A percentile compares a stretch with the other conserved stretches of the same genome.
These are phyloP conservation scores for Saturnispora saitoi DNA, from an alignment of 805 yeast genomes.

Conservation along the genomic window DNA sequence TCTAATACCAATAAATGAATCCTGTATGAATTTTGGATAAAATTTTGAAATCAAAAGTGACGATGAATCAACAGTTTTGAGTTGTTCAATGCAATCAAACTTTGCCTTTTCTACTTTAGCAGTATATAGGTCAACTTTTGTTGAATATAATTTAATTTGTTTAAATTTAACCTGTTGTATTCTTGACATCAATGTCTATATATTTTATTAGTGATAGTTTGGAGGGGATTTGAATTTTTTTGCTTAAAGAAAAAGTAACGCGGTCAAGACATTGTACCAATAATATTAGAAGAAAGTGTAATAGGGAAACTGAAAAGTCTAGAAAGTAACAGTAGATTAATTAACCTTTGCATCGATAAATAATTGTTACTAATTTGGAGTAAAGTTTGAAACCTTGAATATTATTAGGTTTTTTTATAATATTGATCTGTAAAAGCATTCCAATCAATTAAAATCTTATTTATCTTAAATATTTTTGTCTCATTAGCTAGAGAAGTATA, in stretches of 20 bases:
- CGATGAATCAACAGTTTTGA: slow-evolving; percentile 49
- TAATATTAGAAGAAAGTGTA: background rate
- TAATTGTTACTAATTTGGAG: too few relatives aligned
- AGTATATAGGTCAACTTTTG: slow-evolving; percentile 9
- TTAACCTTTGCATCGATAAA: too few relatives aligned
- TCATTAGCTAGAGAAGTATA: too few relatives aligned
- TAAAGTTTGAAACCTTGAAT: too few relatives aligned
- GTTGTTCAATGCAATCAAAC: slow-evolving; percentile 36
- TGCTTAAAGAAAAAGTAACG: background rate
- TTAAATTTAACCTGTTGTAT: background rate
- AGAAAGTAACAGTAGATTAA: too few relatives aligned
- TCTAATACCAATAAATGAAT: slow-evolving; percentile 53
- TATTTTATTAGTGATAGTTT: too few relatives aligned
- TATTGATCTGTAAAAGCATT: too few relatives aligned
- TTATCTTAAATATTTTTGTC: too few relatives aligned
- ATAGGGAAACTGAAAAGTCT: background rate
- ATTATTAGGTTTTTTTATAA: too few relatives aligned
- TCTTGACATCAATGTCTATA: background rate
- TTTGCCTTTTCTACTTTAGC: slow-evolving; percentile 26
- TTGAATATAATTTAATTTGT: background rate
- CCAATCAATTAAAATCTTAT: too few relatives aligned
- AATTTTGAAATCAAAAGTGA: slow-evolving; percentile 60
- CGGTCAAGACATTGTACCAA: background rate
- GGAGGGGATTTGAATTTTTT: too few relatives aligned
- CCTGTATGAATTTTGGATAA: slow-evolving; percentile 55